Base-by-base conservation (phyloP, 2,329 filamentous ascomycete species). In the Claviceps monticola region DNA sequence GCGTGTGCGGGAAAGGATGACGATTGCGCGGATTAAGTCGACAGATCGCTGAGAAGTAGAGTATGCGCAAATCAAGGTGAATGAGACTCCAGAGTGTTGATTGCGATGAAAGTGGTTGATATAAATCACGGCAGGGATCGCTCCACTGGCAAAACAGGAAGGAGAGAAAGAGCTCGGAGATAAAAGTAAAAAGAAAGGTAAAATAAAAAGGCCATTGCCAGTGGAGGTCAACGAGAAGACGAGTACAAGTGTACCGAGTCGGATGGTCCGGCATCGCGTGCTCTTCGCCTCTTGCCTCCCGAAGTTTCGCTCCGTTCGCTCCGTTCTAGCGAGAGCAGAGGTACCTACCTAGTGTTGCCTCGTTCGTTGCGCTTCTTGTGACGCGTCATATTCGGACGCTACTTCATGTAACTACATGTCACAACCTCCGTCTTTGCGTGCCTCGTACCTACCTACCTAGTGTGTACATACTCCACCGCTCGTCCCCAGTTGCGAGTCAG, bases 191-290 rank as follows among this genome's bases (percentile, higher is more conserved):
- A 34, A 17, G 9, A 7, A 23, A 6, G 9, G 2, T 16, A 46
- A 34, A 34, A 13, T 4, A 4, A 36, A 8, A 34, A 34, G 9
- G 29, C n/a, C 34, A 14, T 37, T 34, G 17, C 19, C 29, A 34
- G 29, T 34, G 29, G 29, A 46, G 23, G 21, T 29, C 21, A 23
- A 46, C 4, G 23, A 29, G 23, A 34, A 11, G 16, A 26, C 14
- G 7, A 17, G 36, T n/a, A n/a, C n/a, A 39, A 41, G 17, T 29
- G 17, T 29, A 44, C 41, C 44, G 37, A 38, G 21, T 38, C 51
- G 51, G 48, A 44, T 51, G 23, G 39, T 13, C 39, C 51, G 51
- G 51, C 48, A 5, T 11, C 43, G 48, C 45, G 29, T 36, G 44
- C 49, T 51, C 49, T 42, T 51, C 49, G 36, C 49, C 43, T 46